These are phyloP conservation scores for Acephala macrosclerotiorum DNA, from an alignment of 2,329 filamentous ascomycete species.

Conservation along the genomic window DNA sequence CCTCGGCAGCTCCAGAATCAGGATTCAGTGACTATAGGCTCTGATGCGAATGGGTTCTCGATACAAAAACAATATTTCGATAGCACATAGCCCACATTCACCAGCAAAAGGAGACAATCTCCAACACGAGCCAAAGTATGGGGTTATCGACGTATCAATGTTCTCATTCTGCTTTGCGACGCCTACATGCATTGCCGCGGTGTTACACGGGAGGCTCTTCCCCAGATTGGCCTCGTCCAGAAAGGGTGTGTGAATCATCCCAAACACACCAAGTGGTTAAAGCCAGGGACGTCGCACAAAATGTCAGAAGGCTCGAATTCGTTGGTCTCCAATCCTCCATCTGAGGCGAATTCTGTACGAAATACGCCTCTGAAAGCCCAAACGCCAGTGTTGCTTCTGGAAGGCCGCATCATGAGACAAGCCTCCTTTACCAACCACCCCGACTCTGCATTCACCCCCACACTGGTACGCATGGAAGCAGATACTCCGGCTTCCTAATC, in stretches of 20 bases:
- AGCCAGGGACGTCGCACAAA: slow-evolving; percentile 24
- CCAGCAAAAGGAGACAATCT: background rate
- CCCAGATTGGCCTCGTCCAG: slow-evolving; percentile 21
- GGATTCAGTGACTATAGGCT: background rate
- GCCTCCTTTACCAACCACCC: slow-evolving; percentile 12
- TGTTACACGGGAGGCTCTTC: slow-evolving; percentile 10
- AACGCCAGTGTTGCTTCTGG: slow-evolving; percentile 21
- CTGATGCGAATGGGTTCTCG: background rate
- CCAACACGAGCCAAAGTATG: background rate
- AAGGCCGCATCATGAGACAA: slow-evolving; percentile 22
- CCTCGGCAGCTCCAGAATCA: background rate
- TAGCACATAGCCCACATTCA: background rate
- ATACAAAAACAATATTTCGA: background rate
- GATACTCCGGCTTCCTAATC: slow-evolving; percentile 17
- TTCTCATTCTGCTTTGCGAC: background rate
- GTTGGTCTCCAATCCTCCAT: slow-evolving; percentile 24
- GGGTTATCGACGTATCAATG: slow-evolving; percentile 4
- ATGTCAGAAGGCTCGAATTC: slow-evolving; percentile 29
- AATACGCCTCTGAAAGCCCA: slow-evolving; percentile 14
- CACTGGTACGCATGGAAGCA: slow-evolving; percentile 14
- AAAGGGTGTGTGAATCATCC: slow-evolving; percentile 18
- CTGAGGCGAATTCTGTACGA: slow-evolving; percentile 14
- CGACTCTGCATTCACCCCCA: slow-evolving; percentile 20
- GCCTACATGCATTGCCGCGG: slow-evolving; percentile 1
- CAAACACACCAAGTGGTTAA: slow-evolving; percentile 18